Conservation (phyloP, 176 grass and related monocot species). For the Chrysopogon serrulatus region DNA sequence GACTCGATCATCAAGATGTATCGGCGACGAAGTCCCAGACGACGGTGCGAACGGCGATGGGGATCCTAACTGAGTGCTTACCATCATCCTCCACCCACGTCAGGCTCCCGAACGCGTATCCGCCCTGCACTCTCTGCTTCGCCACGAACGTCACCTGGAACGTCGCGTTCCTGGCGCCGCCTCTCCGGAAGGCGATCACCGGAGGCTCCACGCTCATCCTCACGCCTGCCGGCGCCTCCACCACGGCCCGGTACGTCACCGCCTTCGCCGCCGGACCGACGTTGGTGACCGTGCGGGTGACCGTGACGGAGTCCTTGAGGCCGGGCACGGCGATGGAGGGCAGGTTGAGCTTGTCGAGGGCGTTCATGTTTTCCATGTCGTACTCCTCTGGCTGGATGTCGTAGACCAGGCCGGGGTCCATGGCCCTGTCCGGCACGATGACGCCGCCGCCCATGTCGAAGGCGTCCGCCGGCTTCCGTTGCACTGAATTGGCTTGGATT, state of each 20-base stretch:
- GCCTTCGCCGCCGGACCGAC: neutral
- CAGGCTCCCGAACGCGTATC: slow-evolving; percentile 32
- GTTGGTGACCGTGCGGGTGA: slow-evolving; percentile 9
- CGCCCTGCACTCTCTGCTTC: neutral
- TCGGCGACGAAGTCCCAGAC: neutral
- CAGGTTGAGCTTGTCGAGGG: neutral
- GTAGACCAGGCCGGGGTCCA: too few species aligned
- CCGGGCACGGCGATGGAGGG: neutral
- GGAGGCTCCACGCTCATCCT: neutral
- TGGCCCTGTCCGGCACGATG: too few species aligned
- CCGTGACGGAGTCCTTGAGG: too few species aligned
- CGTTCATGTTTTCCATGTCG: too few species aligned
- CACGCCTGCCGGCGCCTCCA: neutral
- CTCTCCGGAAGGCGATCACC: neutral
- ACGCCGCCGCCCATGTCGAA: too few species aligned
- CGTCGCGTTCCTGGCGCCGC: neutral
- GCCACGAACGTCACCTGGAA: neutral
- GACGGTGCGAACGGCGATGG: neutral
- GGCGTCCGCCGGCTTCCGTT: too few species aligned
- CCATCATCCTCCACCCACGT: slow-evolving; percentile 11
- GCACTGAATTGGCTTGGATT: too few species aligned
- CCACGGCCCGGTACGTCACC: neutral
- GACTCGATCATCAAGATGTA: too few species aligned
- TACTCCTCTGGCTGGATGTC: too few species aligned
- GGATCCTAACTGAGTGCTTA: neutral